Percentiles rank a stretch among this genome's conserved stretches.
phyloP scores from a whole-genome alignment of 176 grass and related monocot species.

The Avena sativa region DNA sequence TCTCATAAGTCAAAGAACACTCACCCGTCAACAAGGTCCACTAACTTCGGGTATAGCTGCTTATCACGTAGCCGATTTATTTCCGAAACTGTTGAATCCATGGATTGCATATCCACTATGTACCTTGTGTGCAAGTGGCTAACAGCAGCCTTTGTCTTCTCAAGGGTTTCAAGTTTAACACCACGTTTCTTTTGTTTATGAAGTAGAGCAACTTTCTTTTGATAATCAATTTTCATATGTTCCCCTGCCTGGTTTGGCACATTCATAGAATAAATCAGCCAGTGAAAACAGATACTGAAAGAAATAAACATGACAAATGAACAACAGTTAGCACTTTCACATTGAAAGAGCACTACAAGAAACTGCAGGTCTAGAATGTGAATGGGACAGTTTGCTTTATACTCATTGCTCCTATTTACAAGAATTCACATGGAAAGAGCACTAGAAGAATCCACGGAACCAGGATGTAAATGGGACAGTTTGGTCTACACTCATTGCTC shows the following conservation, averaged over 20 bases:
- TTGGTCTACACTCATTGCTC: conserved; percentile 12
- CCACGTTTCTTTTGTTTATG: conserved; percentile 87
- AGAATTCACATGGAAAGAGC: not conserved
- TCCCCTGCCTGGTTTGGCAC: conserved; percentile 74
- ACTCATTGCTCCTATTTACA: not conserved
- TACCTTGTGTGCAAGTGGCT: conserved; percentile 97
- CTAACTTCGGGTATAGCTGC: conserved; percentile 70
- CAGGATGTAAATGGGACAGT: conserved; percentile 25
- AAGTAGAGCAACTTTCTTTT: conserved; percentile 85
- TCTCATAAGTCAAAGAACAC: conserved; percentile 40
- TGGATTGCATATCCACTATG: conserved; percentile 96
- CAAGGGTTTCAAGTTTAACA: conserved; percentile 77
- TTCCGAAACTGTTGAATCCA: conserved; percentile 96
- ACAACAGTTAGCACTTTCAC: not conserved
- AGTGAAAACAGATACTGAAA: conserved; percentile 27
- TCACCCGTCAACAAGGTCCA: conserved; percentile 83
- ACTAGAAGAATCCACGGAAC: not conserved
- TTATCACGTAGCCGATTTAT: conserved; percentile 78
- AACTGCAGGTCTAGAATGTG: conserved; percentile 22
- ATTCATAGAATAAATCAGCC: conserved; percentile 25
- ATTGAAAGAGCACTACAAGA: conserved; percentile 5
- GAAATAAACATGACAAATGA: conserved; percentile 1
- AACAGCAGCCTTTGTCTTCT: conserved; percentile 93
- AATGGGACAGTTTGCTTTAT: conserved; percentile 29
- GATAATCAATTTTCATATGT: conserved; percentile 98